These are phyloP conservation scores for Rhodotorula mucilaginosa DNA, from an alignment of 1,284 basidiomycete genomes.

Conservation along the genomic window DNA sequence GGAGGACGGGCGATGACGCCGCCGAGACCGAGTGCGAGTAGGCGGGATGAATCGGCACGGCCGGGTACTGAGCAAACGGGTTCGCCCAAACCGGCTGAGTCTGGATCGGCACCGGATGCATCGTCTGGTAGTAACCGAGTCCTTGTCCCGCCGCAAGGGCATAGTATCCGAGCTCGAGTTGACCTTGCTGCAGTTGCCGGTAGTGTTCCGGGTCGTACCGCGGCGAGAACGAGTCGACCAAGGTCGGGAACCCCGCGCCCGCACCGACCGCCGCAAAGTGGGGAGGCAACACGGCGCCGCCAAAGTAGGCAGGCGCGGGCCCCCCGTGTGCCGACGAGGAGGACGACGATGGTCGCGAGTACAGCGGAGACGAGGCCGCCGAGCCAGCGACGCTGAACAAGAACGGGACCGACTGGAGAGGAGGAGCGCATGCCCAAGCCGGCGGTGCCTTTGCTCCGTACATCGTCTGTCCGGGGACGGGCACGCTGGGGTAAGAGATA, in stretches of 20 bases:
- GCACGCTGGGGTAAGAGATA: too few relatives aligned
- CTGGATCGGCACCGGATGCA: slow-evolving; percentile 1
- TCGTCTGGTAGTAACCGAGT: slow-evolving; percentile 16
- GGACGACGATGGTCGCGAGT: slow-evolving; percentile 13
- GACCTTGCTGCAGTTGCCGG: not conserved
- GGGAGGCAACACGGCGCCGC: too few relatives aligned
- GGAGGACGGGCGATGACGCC: not conserved
- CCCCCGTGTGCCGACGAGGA: slow-evolving; percentile 2
- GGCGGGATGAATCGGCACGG: not conserved
- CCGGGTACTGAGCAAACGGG: not conserved
- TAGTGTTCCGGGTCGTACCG: slow-evolving; percentile 17
- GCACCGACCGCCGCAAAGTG: not conserved
- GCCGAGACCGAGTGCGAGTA: slow-evolving; percentile 3
- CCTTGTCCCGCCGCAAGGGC: slow-evolving; percentile 33
- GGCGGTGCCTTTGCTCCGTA: not conserved
- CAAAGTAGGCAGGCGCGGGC: not conserved
- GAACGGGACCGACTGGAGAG: not conserved
- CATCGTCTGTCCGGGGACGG: too few relatives aligned
- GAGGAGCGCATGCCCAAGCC: too few relatives aligned
- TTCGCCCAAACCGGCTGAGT: not conserved
- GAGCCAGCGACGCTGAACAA: not conserved
- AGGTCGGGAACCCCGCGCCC: slow-evolving; percentile 8
- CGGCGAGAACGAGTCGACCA: slow-evolving; percentile 26
- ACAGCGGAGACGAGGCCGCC: slow-evolving; percentile 1
- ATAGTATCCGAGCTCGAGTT: slow-evolving; percentile 29